Percentiles rank a stretch among this genome's conserved stretches.
phyloP scores from a whole-genome alignment of 495 filamentous ascomycete species.

The Hypoxylon rickii region DNA sequence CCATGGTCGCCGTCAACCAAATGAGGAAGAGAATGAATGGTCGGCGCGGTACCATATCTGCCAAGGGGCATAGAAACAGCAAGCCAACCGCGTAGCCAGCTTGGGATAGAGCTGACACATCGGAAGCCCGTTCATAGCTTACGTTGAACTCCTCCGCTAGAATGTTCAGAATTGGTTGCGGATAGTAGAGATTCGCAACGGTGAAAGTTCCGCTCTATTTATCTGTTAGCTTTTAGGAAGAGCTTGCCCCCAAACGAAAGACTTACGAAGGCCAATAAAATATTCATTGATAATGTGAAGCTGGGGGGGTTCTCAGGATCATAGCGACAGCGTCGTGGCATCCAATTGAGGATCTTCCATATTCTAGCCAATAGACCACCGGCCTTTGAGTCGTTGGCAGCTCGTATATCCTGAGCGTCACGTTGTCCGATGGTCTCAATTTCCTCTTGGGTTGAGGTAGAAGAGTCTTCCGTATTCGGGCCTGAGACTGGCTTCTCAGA shows the following conservation, averaged over 20 bases:
- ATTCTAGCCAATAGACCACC: slow-evolving; percentile 5
- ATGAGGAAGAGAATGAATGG: slow-evolving; percentile 70
- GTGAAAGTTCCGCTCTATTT: slow-evolving; percentile 49
- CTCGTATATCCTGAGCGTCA: background rate
- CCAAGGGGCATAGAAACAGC: slow-evolving; percentile 75
- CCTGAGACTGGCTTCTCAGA: slow-evolving; percentile 13
- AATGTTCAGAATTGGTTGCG: slow-evolving; percentile 71
- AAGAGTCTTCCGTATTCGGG: slow-evolving; percentile 4
- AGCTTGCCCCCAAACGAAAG: background rate
- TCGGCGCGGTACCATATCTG: slow-evolving; percentile 70
- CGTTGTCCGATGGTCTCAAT: background rate
- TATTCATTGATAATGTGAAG: slow-evolving; percentile 38
- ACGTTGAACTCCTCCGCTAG: slow-evolving; percentile 67
- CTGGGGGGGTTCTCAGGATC: slow-evolving; percentile 36
- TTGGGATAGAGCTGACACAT: slow-evolving; percentile 74
- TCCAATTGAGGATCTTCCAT: slow-evolving; percentile 30
- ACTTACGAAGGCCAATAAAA: slow-evolving; percentile 40
- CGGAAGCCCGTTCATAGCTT: slow-evolving; percentile 57
- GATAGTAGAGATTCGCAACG: slow-evolving; percentile 78
- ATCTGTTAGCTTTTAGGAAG: slow-evolving; percentile 9
- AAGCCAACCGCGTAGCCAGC: slow-evolving; percentile 77
- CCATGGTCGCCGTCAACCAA: slow-evolving; percentile 67
- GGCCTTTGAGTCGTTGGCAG: background rate
- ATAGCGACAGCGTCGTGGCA: slow-evolving; percentile 40
- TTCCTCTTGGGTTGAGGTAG: background rate